A percentile compares a stretch with the other conserved stretches of the same genome.
Evolutionary conservation across 2,329 filamentous ascomycete genomes (phyloP).

Genomic region (Colletotrichum sublineola): DNA sequence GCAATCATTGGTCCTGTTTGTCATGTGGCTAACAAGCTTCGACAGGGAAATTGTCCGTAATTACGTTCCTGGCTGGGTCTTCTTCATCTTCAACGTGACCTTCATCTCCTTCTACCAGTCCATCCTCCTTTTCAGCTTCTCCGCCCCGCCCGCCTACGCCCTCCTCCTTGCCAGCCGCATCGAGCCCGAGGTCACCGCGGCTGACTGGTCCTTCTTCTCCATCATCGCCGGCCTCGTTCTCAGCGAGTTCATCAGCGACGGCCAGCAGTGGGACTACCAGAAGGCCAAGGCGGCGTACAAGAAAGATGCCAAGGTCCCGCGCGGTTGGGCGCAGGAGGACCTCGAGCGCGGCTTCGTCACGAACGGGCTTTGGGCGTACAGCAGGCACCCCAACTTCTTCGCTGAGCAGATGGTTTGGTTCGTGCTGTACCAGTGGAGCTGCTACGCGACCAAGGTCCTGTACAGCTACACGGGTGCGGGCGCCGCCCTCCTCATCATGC

Average conservation of each 20-base stretch:
- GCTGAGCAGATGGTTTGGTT: slow-evolving; percentile 95
- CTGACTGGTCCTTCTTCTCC: slow-evolving; percentile 63
- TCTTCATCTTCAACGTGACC: slow-evolving; percentile 88
- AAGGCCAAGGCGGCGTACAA: slow-evolving; percentile 82
- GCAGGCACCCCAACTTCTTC: slow-evolving; percentile 93
- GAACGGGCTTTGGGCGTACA: slow-evolving; percentile 87
- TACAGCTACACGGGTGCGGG: slow-evolving; percentile 86
- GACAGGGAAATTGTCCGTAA: slow-evolving; percentile 77
- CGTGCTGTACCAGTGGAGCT: slow-evolving; percentile 88
- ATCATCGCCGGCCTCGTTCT: slow-evolving; percentile 65
- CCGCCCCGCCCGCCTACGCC: slow-evolving; percentile 82
- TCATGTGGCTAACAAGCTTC: slow-evolving; percentile 44
- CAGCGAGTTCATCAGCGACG: slow-evolving; percentile 86
- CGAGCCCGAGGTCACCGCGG: slow-evolving; percentile 60
- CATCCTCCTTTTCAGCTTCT: slow-evolving; percentile 82
- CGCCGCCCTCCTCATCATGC: slow-evolving; percentile 75
- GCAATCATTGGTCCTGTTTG: not conserved
- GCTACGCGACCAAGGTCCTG: slow-evolving; percentile 76
- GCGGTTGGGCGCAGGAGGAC: slow-evolving; percentile 75
- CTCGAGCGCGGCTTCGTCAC: slow-evolving; percentile 92
- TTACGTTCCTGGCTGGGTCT: slow-evolving; percentile 72
- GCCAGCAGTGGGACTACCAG: slow-evolving; percentile 94
- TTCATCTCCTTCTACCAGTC: slow-evolving; percentile 92
- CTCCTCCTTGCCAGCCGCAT: slow-evolving; percentile 80
- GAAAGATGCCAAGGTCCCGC: slow-evolving; percentile 77